These are phyloP conservation scores for Rhizopogon roseolus DNA, from an alignment of 768 basidiomycete species.

Conservation along the genomic window DNA sequence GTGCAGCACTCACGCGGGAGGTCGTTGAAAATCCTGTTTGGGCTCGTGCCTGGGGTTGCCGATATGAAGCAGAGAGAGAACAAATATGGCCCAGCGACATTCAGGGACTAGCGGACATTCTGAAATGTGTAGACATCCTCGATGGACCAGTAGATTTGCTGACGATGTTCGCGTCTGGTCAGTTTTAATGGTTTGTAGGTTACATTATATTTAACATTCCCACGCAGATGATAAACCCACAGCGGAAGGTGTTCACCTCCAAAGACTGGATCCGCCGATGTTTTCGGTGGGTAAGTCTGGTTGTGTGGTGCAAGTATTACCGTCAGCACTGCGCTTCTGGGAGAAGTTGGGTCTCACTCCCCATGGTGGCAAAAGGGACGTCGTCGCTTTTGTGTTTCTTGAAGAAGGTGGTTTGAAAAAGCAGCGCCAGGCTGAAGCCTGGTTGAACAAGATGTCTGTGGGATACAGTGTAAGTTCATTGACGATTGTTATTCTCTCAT, in stretches of 20 bases:
- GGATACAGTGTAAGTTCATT: constrained; percentile 52
- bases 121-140: constrained; percentile 27
- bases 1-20: constrained; percentile 58
- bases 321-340: constrained; percentile 78
- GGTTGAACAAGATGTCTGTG: constrained; percentile 51
- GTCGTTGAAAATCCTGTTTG: constrained; percentile 71
- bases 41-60: constrained; percentile 57
- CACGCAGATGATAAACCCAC: background rate
- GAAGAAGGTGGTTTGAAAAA: constrained; percentile 54
- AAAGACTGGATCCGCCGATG: constrained; percentile 47
- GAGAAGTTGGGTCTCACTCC: constrained; percentile 77
- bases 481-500: background rate
- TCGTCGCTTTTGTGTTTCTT: constrained; percentile 62
- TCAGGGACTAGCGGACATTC: constrained; percentile 35
- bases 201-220: background rate
- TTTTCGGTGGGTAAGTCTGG: constrained; percentile 66
- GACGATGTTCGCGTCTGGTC: constrained; percentile 39
- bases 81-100: constrained; percentile 58
- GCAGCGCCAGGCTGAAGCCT: constrained; percentile 44
- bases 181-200: constrained; percentile 5
- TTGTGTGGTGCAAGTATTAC: constrained; percentile 61
- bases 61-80: background rate
- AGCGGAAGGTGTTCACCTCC: constrained; percentile 13
- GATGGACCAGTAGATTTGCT: constrained; percentile 39
- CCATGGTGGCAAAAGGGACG: constrained; percentile 64